Evolutionary conservation across 2,329 filamentous ascomycete species (phyloP).

Genomic region (Diplodia mutila): DNA sequence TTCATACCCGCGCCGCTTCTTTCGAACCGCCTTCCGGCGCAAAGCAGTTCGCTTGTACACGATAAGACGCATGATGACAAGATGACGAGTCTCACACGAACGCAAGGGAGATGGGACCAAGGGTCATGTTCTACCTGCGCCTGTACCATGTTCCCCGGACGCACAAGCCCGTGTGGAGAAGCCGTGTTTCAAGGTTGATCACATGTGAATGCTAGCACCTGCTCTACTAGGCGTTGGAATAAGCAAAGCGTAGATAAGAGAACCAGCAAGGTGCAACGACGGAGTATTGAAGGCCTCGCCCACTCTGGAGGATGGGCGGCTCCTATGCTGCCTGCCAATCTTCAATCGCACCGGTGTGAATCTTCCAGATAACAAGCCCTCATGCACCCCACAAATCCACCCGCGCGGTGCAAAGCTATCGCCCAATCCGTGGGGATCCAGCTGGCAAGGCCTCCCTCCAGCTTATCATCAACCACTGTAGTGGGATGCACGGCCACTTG

Average conservation of each 20-base stretch:
- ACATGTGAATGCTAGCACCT: conserved; percentile 4
- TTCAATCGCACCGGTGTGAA: not conserved
- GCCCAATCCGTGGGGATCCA: conserved; percentile 15
- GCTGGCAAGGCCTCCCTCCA: conserved; percentile 8
- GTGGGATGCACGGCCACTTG: conserved; percentile 5
- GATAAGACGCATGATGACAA: not conserved
- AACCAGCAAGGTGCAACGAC: not conserved
- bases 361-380: conserved; percentile 16
- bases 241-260: not conserved
- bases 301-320: not conserved
- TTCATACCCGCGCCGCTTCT: not conserved
- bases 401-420: not conserved
- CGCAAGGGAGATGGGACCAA: not conserved
- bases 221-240: not conserved
- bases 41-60: not conserved
- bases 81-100: too few species aligned
- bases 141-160: not conserved
- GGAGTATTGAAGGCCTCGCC: not conserved
- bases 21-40: not conserved
- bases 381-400: conserved; percentile 20
- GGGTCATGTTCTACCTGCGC: not conserved
- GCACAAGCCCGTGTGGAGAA: conserved; percentile 2
- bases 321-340: not conserved
- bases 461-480: conserved; percentile 14
- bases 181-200: not conserved